These are phyloP conservation scores for Furcasterigmium sp. DNA, from an alignment of 2,329 filamentous ascomycete species.

Conservation along the genomic window DNA sequence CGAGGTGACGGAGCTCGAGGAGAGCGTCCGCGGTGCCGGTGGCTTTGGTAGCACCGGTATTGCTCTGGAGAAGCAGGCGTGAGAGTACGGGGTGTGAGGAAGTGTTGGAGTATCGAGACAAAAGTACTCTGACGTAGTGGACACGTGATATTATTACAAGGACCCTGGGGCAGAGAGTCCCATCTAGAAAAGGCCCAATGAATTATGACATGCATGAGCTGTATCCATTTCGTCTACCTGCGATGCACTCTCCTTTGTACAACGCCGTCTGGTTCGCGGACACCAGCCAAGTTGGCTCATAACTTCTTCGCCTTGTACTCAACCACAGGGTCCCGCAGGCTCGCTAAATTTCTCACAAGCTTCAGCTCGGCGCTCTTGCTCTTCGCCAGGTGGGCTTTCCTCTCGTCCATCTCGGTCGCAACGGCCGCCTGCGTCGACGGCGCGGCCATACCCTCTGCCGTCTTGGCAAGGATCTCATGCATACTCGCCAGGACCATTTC, in stretches of 20 bases:
- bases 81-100: too few relatives aligned
- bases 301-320: constrained; percentile 55
- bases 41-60: constrained; percentile 81
- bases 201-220: background rate
- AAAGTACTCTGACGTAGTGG: too few relatives aligned
- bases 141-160: too few relatives aligned
- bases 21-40: constrained; percentile 83
- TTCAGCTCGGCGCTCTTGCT: constrained; percentile 87
- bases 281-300: constrained; percentile 25
- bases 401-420: constrained; percentile 29
- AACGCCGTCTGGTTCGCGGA: too few relatives aligned
- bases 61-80: constrained; percentile 8
- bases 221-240: constrained; percentile 1
- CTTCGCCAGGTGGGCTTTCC: constrained; percentile 59
- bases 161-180: too few relatives aligned
- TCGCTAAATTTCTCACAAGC: constrained; percentile 69
- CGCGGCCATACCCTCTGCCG: constrained; percentile 57
- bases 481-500: constrained; percentile 90
- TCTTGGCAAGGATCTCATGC: constrained; percentile 74
- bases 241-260: too few relatives aligned
- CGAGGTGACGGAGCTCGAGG: constrained; percentile 84
- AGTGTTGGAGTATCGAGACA: too few relatives aligned
- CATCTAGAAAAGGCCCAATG: background rate
- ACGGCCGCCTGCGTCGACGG: constrained; percentile 36
- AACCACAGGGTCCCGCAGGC: constrained; percentile 60